Percentiles rank a stretch among this genome's conserved stretches.
phyloP scores from a whole-genome alignment of 106 monocot genomes.

The Dendrobium chrysotoxum region DNA sequence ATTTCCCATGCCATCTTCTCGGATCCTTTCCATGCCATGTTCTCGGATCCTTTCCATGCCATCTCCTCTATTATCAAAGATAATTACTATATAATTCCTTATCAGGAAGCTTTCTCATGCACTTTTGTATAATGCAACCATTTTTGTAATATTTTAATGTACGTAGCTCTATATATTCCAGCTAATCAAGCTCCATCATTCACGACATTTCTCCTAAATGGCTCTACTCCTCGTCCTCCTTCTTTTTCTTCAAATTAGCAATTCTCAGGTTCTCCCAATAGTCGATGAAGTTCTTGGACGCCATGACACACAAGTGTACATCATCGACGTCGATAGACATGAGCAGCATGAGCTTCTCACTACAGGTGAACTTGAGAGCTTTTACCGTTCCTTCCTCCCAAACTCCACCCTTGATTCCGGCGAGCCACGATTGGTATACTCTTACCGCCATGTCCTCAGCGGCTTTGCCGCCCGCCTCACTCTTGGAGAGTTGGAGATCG shows the following conservation, averaged over 20 bases:
- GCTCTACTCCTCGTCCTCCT: too few species aligned
- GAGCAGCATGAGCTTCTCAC: not conserved
- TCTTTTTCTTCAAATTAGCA: not conserved
- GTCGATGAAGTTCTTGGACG: not conserved
- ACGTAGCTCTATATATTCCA: too few species aligned
- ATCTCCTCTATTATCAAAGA: too few species aligned
- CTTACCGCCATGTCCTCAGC: constrained; percentile 18
- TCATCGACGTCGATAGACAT: not conserved
- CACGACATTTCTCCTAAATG: too few species aligned
- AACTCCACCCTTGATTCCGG: not conserved
- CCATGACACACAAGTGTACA: not conserved
- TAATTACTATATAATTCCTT: too few species aligned
- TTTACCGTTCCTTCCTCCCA: constrained; percentile 28
- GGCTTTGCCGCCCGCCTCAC: constrained; percentile 34
- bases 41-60: too few species aligned
- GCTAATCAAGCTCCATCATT: too few species aligned
- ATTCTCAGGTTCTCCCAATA: not conserved
- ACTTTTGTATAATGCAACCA: too few species aligned
- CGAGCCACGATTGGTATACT: constrained; percentile 15
- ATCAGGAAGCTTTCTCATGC: too few species aligned
- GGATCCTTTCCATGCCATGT: too few species aligned
- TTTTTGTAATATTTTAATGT: too few species aligned
- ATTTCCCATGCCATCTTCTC: too few species aligned
- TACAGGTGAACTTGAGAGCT: constrained; percentile 6
- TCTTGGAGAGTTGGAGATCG: constrained; percentile 7